Evolutionary conservation across 805 yeast genomes (phyloP).

Genomic region (Starmerella geochares): DNA sequence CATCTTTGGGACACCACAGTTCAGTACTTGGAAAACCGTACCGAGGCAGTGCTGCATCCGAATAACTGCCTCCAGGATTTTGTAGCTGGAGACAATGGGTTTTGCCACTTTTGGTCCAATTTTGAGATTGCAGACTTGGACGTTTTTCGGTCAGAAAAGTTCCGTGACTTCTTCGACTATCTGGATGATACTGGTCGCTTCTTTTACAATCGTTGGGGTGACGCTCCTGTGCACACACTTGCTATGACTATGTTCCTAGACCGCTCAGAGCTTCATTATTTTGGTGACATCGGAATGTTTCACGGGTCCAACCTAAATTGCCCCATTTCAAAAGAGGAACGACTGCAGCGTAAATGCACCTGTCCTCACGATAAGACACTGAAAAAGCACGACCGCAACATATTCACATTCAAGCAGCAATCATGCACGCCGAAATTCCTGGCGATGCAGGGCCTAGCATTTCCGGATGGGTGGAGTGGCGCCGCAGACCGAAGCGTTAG

Average conservation of each 20-base stretch:
- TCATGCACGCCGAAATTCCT: conserved; percentile 17
- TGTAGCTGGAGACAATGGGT: conserved; percentile 55
- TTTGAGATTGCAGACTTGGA: conserved; percentile 83
- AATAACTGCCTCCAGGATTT: conserved; percentile 52
- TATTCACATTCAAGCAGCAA: conserved; percentile 14
- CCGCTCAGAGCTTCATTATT: conserved; percentile 68
- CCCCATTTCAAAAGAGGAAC: conserved; percentile 36
- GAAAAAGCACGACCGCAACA: conserved; percentile 3
- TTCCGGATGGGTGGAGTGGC: conserved; percentile 11
- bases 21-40: conserved; percentile 38
- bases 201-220: conserved; percentile 92
- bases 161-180: conserved; percentile 55
- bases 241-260: conserved; percentile 71
- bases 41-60: conserved; percentile 41
- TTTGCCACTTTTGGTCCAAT: conserved; percentile 89
- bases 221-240: conserved; percentile 86
- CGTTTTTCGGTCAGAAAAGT: conserved; percentile 54
- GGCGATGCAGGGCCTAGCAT: conserved; percentile 3
- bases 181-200: conserved; percentile 73
- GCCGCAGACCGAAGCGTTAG: conserved; percentile 8
- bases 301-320: conserved; percentile 60
- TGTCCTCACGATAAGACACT: conserved; percentile 13
- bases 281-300: conserved; percentile 82
- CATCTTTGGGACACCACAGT: conserved; percentile 52
- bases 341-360: conserved; percentile 10